These are phyloP conservation scores for Pseudohyphozyma bogoriensis DNA, from an alignment of 768 basidiomycete genomes.

Conservation along the genomic window DNA sequence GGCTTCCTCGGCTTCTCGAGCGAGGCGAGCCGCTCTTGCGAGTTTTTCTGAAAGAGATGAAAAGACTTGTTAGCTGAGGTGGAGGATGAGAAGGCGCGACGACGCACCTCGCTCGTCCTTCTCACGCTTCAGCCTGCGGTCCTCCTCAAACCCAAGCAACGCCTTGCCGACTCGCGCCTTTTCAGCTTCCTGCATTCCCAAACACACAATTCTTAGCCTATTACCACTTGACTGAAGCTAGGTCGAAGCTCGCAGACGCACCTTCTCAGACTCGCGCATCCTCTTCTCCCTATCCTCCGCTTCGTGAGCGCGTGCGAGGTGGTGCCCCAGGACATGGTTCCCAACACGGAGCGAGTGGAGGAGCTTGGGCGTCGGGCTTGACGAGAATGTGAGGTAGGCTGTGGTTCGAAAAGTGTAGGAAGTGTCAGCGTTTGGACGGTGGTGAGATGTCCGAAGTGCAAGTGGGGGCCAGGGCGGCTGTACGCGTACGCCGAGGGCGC, in stretches of 20 bases:
- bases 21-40: constrained; percentile 8
- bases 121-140: constrained; percentile 10
- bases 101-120: constrained; percentile 18
- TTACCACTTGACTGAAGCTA: background rate
- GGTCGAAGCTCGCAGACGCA: no score
- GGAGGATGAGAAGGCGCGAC: background rate
- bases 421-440: no score
- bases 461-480: background rate
- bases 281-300: constrained; percentile 20
- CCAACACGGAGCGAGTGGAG: constrained; percentile 14
- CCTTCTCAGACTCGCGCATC: constrained; percentile 20
- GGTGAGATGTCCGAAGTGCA: background rate
- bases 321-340: constrained; percentile 1
- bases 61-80: background rate
- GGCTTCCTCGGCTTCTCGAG: background rate
- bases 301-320: constrained; percentile 7
- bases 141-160: constrained; percentile 19
- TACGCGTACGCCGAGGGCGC: background rate
- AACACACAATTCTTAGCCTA: background rate
- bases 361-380: constrained; percentile 3
- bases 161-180: constrained; percentile 11
- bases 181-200: background rate
- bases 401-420: no score
- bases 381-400: constrained; percentile 5
- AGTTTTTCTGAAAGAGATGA: constrained; percentile 5